Evolutionary conservation across 768 basidiomycete species (phyloP), one percentile per base, ranked within the genome.

Genomic region (Phallus indusiatus): DNA sequence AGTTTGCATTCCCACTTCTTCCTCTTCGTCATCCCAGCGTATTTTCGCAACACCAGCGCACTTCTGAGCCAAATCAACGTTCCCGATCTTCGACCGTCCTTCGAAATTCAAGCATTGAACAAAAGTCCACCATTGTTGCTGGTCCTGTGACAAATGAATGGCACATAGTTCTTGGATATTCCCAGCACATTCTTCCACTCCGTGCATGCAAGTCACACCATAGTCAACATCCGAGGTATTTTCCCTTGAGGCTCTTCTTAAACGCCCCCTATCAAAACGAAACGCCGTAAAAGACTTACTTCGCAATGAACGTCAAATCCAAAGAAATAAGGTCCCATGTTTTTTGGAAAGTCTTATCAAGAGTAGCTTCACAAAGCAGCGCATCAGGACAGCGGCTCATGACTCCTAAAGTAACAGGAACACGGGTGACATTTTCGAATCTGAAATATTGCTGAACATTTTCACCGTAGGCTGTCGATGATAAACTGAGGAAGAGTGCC

Each of bases 121-220:
- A 64, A 91, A 94, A 54, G 81, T 72, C 92, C 91, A 94, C 88
- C 89, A 92, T 20, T 73, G 74, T n/a, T 70, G 63, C 46, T 73
- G 71, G 0, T 47, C 47, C 21, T 77, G 71, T 21, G 78, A 73
- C 61, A 89, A 76, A 67, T 83, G 82, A 56, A 79, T 75, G 33
- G 79, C 86, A 69, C 94, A 97, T 24, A 96, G 76, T 68, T 96
- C 85, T 60, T 96, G 88, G 17, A 92, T 82, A 72, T 95, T 93
- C 47, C 90, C 94, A 14, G 82, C 82, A 66, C 94, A 96, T 71
- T 97, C 94, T 55, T 78, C 70, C 5, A 74, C 73, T 17, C 92
- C 93, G 67, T 95, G 93, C 76, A 78, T 78, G 72, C 94, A 96
- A 35, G 73, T 79, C 33, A 88, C 81, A n/a, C 92, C 92, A 67